Evolutionary conservation across 2,329 filamentous ascomycete genomes (phyloP), one percentile per base, ranked within the genome.

Genomic region (Didymella keratinophila): DNA sequence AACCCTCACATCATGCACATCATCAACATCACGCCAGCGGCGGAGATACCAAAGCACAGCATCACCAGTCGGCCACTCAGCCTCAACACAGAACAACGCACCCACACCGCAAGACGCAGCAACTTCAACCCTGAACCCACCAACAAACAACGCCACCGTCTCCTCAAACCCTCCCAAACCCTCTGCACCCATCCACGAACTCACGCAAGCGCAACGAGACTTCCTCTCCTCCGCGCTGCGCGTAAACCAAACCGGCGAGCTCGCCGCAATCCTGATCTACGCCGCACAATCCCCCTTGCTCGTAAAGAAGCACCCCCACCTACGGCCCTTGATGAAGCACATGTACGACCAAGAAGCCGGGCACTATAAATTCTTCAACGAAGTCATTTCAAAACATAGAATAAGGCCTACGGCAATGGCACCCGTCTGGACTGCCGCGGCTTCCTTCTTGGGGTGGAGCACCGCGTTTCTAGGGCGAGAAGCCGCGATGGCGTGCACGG

Each of bases 281-380:
- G 88, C 87, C 1, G 89, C 92, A 2, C 95, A 99, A 78, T 94
- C 88, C 0, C 92, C 93, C 0, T 86, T 89, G n/a, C 80, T 98
- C 51, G 83, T 92, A 56, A 85, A 86, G 65, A 86, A 89, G 4
- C 89, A 97, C 75, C 94, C 95, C 1, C 91, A 97, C 74, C 87
- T 99, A 18, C 89, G 92, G 7, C 90, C 92, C 0, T 81, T 98
- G 30, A 97, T 99, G 92, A 87, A 89, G 69, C 95, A 98, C 83
- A 99, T 99, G 95, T 93, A 97, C 82, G 92, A 95, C 71, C 95
- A 99, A 77, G 95, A 99, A 82, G 92, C 87, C 12, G 89, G 87
- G 9, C 95, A 99, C 78, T 88, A 98, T 68, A 78, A 81, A 4
- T 95, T 89, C 34, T 99, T 98, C 84, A 96, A 97, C 78, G 71